Percentiles rank a stretch among this genome's conserved stretches.
Conservation (phyloP, 2,329 filamentous ascomycete species). For the Tolypocladium inflatum region DNA sequence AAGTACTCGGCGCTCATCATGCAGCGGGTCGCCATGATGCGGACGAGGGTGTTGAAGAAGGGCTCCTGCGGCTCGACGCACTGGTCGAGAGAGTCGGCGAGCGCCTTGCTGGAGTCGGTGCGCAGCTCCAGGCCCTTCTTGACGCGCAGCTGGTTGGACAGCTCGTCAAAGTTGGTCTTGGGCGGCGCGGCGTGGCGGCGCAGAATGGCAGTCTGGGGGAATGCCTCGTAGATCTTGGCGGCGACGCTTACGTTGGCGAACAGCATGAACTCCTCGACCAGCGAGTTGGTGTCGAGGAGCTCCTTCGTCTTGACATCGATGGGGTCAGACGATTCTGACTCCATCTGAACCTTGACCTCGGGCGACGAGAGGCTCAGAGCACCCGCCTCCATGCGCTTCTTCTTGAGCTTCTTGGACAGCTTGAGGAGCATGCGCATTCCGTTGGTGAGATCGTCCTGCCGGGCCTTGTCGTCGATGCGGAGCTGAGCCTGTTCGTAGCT, state of each 20-base stretch:
- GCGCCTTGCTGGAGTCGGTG: conserved; percentile 80
- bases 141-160: conserved; percentile 80
- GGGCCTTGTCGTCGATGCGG: conserved; percentile 79
- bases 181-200: conserved; percentile 87
- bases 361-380: conserved; percentile 94
- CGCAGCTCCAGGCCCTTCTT: conserved; percentile 74
- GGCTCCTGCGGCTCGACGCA: conserved; percentile 75
- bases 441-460: conserved; percentile 79
- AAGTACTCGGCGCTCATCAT: conserved; percentile 99
- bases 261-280: conserved; percentile 99
- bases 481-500: conserved; percentile 95
- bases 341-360: conserved; percentile 90
- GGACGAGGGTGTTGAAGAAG: conserved; percentile 97
- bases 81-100: conserved; percentile 82
- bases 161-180: conserved; percentile 92
- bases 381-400: conserved; percentile 93
- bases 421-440: conserved; percentile 81
- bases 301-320: conserved; percentile 95
- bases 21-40: conserved; percentile 94
- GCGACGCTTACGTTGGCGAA: conserved; percentile 95
- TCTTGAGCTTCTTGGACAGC: conserved; percentile 85
- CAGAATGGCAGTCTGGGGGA: conserved; percentile 90
- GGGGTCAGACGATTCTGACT: conserved; percentile 91
- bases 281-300: conserved; percentile 87
- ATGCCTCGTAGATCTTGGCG: conserved; percentile 78